Evolutionary conservation across 768 basidiomycete species (phyloP).

Genomic region (Pleurotus ostreatus): DNA sequence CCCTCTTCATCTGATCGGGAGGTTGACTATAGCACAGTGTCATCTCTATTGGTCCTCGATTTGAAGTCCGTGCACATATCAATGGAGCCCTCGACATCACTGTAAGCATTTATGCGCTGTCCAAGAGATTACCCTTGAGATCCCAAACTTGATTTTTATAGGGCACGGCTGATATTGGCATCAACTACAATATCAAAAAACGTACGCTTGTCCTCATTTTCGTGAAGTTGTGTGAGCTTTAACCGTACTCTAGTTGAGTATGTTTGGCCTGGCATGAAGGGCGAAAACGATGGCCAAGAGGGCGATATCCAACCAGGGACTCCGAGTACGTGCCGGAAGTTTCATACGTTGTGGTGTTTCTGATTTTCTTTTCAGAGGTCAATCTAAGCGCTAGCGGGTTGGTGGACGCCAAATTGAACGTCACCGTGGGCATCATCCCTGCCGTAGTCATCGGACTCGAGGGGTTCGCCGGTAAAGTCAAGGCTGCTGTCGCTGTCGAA

Average conservation of each 20-base stretch:
- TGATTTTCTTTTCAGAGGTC: background rate
- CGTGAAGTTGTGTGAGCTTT: background rate
- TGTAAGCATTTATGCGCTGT: background rate
- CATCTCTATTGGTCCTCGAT: slow-evolving; percentile 3
- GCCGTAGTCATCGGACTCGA: slow-evolving; percentile 3
- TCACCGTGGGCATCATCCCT: background rate
- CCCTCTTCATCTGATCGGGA: no score
- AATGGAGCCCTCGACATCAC: background rate
- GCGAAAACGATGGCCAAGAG: slow-evolving; percentile 1
- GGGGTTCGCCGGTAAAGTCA: slow-evolving; percentile 4
- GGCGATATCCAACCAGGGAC: background rate
- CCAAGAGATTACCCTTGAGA: background rate
- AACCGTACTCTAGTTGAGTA: background rate
- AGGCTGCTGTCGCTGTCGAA: background rate
- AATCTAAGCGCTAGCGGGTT: background rate
- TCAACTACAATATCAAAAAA: slow-evolving; percentile 6
- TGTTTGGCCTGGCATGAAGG: slow-evolving; percentile 3
- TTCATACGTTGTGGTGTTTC: background rate
- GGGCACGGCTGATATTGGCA: slow-evolving; percentile 3
- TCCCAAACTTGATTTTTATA: background rate
- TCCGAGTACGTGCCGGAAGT: background rate
- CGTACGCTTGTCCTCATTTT: background rate
- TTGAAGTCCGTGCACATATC: slow-evolving; percentile 1
- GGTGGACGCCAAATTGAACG: slow-evolving; percentile 1
- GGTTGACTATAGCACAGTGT: background rate